phyloP scores from a whole-genome alignment of 2,329 filamentous ascomycete genomes.

The Alternaria gansuensis region DNA sequence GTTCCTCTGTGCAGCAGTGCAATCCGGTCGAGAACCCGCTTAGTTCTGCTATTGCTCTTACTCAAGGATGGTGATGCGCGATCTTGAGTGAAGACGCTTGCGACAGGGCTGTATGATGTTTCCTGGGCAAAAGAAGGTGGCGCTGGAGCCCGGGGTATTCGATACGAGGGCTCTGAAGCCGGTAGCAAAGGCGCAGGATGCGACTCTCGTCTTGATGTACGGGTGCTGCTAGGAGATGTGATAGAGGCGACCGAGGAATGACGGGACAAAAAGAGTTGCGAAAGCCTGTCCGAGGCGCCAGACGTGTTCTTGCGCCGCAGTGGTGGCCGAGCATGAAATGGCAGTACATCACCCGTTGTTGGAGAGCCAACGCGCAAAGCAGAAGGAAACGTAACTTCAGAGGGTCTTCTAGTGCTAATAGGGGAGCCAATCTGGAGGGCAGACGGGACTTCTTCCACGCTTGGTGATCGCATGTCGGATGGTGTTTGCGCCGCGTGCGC shows the following conservation, averaged over 20 bases:
- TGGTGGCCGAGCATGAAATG: conserved; percentile 34
- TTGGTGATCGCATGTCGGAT: conserved; percentile 7
- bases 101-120: conserved; percentile 42
- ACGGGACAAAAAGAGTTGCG: conserved; percentile 51
- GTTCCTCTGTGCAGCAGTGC: conserved; percentile 38
- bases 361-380: conserved; percentile 47
- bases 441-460: conserved; percentile 44
- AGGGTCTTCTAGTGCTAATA: conserved; percentile 27
- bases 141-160: conserved; percentile 43
- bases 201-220: conserved; percentile 40
- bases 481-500: conserved; percentile 4
- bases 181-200: conserved; percentile 44
- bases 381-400: conserved; percentile 36
- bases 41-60: conserved; percentile 38
- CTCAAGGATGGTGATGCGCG: conserved; percentile 28
- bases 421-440: conserved; percentile 46
- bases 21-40: conserved; percentile 44
- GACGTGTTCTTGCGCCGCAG: conserved; percentile 43
- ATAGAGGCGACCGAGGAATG: conserved; percentile 41
- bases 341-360: conserved; percentile 23
- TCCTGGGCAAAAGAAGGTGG: conserved; percentile 44
- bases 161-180: conserved; percentile 41
- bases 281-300: conserved; percentile 45
- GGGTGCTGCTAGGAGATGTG: conserved; percentile 29
- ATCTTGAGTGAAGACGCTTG: conserved; percentile 32